Base-by-base conservation (phyloP, 768 basidiomycete species). In the Tylopilus subfusipes region DNA sequence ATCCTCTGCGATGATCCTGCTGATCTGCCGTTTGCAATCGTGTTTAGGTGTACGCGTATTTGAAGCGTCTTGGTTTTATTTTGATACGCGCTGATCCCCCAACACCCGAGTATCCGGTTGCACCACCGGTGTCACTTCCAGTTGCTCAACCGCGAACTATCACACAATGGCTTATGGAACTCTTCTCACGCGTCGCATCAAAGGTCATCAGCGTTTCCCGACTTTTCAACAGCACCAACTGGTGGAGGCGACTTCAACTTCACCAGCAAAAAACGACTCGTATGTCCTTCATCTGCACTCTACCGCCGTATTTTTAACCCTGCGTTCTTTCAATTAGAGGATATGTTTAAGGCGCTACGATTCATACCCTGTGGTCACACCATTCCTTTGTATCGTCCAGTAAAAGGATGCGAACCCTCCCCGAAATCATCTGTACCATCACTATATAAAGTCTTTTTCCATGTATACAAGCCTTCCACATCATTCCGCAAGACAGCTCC, bases 381-480 rank as follows among this genome's bases (percentile, higher is more conserved):
- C 9, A 54, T 75, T 12, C 78, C 83, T 6, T 30, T 39, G 72
- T 85, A 21, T 68, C 27, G 13, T 16, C 44, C 43, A 3, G 24
- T 19, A 65, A 31, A 54, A 53, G 29, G 50, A 60, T 53, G 46
- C n/a, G 36, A 24, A 14, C 31, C 12, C 22, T 13, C 40, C 14
- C n/a, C 55, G 2, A 54, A 7, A 29, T 55, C 40, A 8, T 43
- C 47, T 7, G 4, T 14, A 27, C 33, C 57, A 3, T 53, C 59
- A 29, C 47, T 67, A 3, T 98, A 95, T 68, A 75, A 81, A 48
- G 79, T 92, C 4, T 98, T 97, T 73, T 98, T 79, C 70, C 88
- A 97, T 63, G 76, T 93, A 5, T 96, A 95, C 75, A 97, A 96
- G 65, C 96, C 96, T 2, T 84, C 83, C 8, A 91, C 92, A 0